Conservation (phyloP, 768 basidiomycete species). For the Suillus cothurnatus region DNA sequence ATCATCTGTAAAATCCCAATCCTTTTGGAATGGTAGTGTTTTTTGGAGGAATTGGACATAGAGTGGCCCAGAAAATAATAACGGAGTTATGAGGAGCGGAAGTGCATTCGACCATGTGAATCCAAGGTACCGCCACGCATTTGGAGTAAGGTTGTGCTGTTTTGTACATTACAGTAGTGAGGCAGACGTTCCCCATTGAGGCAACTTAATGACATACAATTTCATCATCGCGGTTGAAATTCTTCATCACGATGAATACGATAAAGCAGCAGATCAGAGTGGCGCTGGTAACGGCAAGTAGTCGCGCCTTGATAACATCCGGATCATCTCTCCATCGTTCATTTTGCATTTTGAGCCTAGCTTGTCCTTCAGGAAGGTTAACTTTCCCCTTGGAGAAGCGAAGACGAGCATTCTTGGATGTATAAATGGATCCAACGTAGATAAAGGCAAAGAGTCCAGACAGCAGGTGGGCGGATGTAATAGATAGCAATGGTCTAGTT, state of each 20-base stretch:
- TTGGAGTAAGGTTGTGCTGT: slow-evolving; percentile 2
- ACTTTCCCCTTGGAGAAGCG: slow-evolving; percentile 43
- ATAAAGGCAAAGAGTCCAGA: slow-evolving; percentile 59
- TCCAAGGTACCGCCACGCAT: slow-evolving; percentile 43
- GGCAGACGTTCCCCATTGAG: neutral
- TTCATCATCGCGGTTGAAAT: neutral
- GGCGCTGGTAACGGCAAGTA: slow-evolving; percentile 66
- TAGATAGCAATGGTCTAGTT: slow-evolving; percentile 30
- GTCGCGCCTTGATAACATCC: slow-evolving; percentile 77
- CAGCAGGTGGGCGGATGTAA: slow-evolving; percentile 49
- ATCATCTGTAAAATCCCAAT: slow-evolving; percentile 46
- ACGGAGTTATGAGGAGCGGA: slow-evolving; percentile 68
- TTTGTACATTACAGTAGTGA: neutral
- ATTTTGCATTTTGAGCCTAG: slow-evolving; percentile 33
- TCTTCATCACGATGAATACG: slow-evolving; percentile 48
- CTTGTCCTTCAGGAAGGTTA: slow-evolving; percentile 28
- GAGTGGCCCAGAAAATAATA: slow-evolving; percentile 79
- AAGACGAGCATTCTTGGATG: slow-evolving; percentile 65
- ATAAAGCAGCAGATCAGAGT: slow-evolving; percentile 58
- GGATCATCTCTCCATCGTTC: slow-evolving; percentile 82
- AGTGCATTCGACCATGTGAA: slow-evolving; percentile 31
- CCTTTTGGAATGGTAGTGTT: slow-evolving; percentile 56
- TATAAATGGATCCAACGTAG: slow-evolving; percentile 86
- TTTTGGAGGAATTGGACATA: slow-evolving; percentile 52
- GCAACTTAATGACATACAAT: slow-evolving; percentile 1